These are phyloP conservation scores for Aquilaria malaccensis DNA, from an alignment of 345 rosid species.

Conservation along the genomic window DNA sequence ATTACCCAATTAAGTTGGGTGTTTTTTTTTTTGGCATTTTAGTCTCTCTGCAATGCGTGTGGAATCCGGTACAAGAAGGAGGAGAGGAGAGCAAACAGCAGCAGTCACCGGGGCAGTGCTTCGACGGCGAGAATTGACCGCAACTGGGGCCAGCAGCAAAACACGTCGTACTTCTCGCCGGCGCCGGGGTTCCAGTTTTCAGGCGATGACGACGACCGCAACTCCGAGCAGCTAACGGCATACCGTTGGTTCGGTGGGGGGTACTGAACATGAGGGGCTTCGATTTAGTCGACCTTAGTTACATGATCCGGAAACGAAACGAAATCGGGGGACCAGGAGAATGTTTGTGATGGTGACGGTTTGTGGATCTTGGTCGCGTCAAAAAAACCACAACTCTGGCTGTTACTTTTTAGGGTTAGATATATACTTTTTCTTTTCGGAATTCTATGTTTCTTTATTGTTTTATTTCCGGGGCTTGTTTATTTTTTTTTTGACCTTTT, in stretches of 20 bases:
- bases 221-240: slow-evolving; percentile 35
- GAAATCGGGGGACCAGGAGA: too few relatives aligned
- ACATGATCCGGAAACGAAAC: too few relatives aligned
- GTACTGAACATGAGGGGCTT: too few relatives aligned
- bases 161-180: slow-evolving; percentile 45
- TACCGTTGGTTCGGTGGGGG: slow-evolving; percentile 83
- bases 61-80: slow-evolving; percentile 93
- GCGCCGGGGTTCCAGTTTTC: slow-evolving; percentile 55
- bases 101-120: slow-evolving; percentile 27
- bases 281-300: too few relatives aligned
- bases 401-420: too few relatives aligned
- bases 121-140: slow-evolving; percentile 28
- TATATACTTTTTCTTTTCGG: too few relatives aligned
- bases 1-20: too few relatives aligned
- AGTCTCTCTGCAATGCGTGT: slow-evolving; percentile 92
- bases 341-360: too few relatives aligned
- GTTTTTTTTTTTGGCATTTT: slow-evolving; percentile 6
- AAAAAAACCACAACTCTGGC: too few relatives aligned
- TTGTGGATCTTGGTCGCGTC: too few relatives aligned
- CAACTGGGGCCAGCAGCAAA: slow-evolving; percentile 42
- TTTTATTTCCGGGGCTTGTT: too few relatives aligned
- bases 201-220: slow-evolving; percentile 40
- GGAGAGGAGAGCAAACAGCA: slow-evolving; percentile 72
- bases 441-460: too few relatives aligned
- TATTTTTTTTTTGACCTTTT: not conserved